These are phyloP conservation scores for Epichloe coenophiala DNA, from an alignment of 2,329 filamentous ascomycete species.

Conservation along the genomic window DNA sequence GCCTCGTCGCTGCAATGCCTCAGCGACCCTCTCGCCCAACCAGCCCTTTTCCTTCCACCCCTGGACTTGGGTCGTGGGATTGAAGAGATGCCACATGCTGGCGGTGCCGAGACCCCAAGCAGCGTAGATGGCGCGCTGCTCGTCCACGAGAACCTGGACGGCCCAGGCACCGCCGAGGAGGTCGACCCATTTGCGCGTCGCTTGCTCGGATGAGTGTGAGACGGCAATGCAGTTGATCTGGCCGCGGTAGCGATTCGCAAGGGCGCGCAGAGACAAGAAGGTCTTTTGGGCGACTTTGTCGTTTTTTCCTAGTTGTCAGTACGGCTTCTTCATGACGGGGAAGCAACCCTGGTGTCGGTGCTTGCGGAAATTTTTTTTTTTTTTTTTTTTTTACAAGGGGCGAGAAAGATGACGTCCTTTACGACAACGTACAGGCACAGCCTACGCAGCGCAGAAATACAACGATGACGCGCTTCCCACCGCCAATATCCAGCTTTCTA, in stretches of 20 bases:
- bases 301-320: no score
- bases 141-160: constrained; percentile 41
- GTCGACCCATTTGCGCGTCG: constrained; percentile 44
- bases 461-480: constrained; percentile 31
- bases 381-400: no score
- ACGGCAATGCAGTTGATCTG: constrained; percentile 42
- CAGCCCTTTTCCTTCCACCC: constrained; percentile 42
- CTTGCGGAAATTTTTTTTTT: no score
- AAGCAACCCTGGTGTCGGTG: no score
- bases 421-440: constrained; percentile 34
- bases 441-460: constrained; percentile 42
- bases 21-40: constrained; percentile 37
- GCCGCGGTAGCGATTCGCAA: constrained; percentile 36
- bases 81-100: constrained; percentile 37
- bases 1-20: constrained; percentile 26
- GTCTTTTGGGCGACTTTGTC: constrained; percentile 39
- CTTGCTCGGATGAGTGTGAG: constrained; percentile 42
- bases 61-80: constrained; percentile 37
- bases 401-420: no score
- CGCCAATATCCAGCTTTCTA: constrained; percentile 27
- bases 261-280: constrained; percentile 40
- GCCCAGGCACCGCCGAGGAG: constrained; percentile 44
- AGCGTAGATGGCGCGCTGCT: constrained; percentile 42
- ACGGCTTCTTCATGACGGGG: no score
- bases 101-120: constrained; percentile 44